Evolutionary conservation across 306 rosid species (phyloP).

Genomic region (Pachyrhizus erosus): DNA sequence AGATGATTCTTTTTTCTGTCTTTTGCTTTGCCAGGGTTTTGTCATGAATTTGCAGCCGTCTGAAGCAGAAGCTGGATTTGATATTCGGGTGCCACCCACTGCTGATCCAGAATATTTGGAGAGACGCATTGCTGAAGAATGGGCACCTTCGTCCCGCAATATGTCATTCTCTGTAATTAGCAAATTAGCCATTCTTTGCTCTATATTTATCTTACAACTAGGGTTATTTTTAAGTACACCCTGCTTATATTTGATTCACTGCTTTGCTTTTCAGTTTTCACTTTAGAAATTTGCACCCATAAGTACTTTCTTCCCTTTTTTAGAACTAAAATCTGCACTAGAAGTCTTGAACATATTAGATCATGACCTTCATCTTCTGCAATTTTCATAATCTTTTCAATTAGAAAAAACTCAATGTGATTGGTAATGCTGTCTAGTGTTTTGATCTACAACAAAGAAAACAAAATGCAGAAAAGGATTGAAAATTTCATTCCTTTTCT

Average conservation of each 20-base stretch:
- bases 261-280: slow-evolving; percentile 9
- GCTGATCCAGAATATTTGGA: slow-evolving; percentile 60
- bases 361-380: not conserved
- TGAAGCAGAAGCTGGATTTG: slow-evolving; percentile 98
- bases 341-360: not conserved
- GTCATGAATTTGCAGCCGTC: slow-evolving; percentile 99
- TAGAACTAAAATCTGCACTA: not conserved
- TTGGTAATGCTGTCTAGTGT: not conserved
- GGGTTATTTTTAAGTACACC: not conserved
- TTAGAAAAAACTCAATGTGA: slow-evolving; percentile 25
- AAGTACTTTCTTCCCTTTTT: not conserved
- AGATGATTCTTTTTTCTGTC: slow-evolving; percentile 5
- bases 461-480: not conserved
- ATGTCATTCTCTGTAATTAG: slow-evolving; percentile 78
- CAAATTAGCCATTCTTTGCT: slow-evolving; percentile 32
- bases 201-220: not conserved
- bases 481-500: slow-evolving; percentile 23
- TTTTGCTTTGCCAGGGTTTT: slow-evolving; percentile 71
- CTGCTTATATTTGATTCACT: not conserved
- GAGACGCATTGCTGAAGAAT: slow-evolving; percentile 73
- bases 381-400: not conserved
- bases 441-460: slow-evolving; percentile 15
- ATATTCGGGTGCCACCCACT: slow-evolving; percentile 86
- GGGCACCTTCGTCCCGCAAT: slow-evolving; percentile 79
- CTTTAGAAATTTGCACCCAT: not conserved